Percentiles rank a stretch among this genome's conserved stretches.
Conservation (phyloP, 75 land plant genomes). For the Cunninghamia lanceolata region DNA sequence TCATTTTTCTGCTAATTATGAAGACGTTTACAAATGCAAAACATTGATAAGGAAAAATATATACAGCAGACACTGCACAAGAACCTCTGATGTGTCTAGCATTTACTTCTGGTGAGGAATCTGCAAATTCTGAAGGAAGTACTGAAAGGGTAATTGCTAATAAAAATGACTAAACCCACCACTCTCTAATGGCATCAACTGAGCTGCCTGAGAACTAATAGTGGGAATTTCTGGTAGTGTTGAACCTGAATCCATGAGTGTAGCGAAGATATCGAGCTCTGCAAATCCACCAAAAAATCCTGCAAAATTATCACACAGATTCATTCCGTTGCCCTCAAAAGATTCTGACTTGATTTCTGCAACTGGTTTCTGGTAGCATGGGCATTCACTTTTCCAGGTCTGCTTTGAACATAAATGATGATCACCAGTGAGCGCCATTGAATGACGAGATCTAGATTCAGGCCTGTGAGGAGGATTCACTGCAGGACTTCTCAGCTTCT, state of each 20-base stretch:
- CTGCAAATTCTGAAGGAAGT: not conserved
- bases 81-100: too few relatives aligned
- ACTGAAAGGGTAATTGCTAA: not conserved
- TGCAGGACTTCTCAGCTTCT: slow-evolving; percentile 1
- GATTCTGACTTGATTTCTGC: not conserved
- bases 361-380: not conserved
- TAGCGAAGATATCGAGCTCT: slow-evolving; percentile 24
- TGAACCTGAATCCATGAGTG: not conserved
- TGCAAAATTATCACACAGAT: slow-evolving; percentile 9
- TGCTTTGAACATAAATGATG: not conserved
- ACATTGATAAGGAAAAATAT: too few relatives aligned
- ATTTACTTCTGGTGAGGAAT: not conserved
- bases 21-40: too few relatives aligned
- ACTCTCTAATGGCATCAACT: not conserved
- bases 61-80: too few relatives aligned
- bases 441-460: slow-evolving; percentile 3
- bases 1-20: too few relatives aligned
- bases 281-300: slow-evolving; percentile 13
- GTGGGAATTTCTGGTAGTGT: not conserved
- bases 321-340: not conserved
- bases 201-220: not conserved
- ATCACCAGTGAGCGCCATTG: not conserved
- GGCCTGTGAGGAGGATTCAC: not conserved
- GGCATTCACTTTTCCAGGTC: not conserved
- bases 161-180: not conserved